These are phyloP conservation scores for Calocybe indica DNA, from an alignment of 768 basidiomycete species.

Conservation along the genomic window DNA sequence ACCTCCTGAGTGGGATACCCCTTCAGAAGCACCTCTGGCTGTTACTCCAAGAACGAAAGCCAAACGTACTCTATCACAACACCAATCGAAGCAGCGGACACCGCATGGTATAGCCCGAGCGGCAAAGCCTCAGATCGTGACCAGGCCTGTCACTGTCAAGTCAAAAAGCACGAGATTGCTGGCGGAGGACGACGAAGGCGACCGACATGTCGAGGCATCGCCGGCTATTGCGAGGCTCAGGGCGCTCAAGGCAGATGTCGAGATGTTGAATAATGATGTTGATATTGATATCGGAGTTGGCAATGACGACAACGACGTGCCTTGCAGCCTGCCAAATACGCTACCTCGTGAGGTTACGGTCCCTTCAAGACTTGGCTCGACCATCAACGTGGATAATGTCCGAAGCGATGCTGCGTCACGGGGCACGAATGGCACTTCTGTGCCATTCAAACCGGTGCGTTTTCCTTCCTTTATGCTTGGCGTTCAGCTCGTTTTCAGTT, in stretches of 20 bases:
- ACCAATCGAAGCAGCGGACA: neutral
- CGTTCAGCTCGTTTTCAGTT: too few relatives aligned
- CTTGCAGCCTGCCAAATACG: slow-evolving; percentile 7
- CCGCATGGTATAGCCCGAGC: slow-evolving; percentile 1
- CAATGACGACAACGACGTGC: slow-evolving; percentile 3
- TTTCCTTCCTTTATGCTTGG: too few relatives aligned
- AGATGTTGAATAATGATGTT: slow-evolving; percentile 16
- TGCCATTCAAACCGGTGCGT: too few relatives aligned
- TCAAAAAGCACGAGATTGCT: slow-evolving; percentile 12
- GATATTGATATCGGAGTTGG: neutral
- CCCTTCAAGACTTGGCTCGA: too few relatives aligned
- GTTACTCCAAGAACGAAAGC: too few relatives aligned
- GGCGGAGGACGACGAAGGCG: slow-evolving; percentile 10
- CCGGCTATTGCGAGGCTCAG: slow-evolving; percentile 13
- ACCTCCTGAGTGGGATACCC: too few relatives aligned
- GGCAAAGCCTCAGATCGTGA: neutral
- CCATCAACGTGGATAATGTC: too few relatives aligned
- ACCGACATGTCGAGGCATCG: slow-evolving; percentile 14
- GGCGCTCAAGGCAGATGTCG: slow-evolving; percentile 19
- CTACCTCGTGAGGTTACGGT: slow-evolving; percentile 6
- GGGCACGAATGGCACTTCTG: too few relatives aligned
- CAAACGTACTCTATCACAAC: too few relatives aligned
- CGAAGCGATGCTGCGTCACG: too few relatives aligned
- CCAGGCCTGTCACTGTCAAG: neutral
- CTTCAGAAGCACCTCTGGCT: too few relatives aligned